Evolutionary conservation across 768 basidiomycete genomes (phyloP).

Genomic region (Termitomyces sp.): DNA sequence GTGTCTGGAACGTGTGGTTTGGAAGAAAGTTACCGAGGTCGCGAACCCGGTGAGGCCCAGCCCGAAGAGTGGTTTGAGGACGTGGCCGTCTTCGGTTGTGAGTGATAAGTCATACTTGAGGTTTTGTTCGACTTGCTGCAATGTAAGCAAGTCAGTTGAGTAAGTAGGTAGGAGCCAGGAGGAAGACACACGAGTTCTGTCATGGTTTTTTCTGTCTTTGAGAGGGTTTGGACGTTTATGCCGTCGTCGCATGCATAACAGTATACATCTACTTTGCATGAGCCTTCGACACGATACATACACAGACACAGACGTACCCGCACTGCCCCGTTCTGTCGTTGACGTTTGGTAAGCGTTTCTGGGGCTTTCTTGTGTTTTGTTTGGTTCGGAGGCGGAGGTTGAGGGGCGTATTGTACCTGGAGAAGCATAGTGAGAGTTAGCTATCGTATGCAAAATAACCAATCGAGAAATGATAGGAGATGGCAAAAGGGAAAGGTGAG

Average conservation of each 20-base stretch:
- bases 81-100: constrained; percentile 79
- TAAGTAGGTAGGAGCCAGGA: neutral
- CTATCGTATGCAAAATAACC: neutral
- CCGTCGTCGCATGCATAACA: constrained; percentile 94
- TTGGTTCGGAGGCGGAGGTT: constrained; percentile 1
- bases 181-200: constrained; percentile 71
- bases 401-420: constrained; percentile 12
- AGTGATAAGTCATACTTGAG: constrained; percentile 92
- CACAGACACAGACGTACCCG: constrained; percentile 45
- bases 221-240: constrained; percentile 76
- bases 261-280: constrained; percentile 62
- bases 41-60: constrained; percentile 82
- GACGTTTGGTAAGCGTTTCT: constrained; percentile 55
- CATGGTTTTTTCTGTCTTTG: constrained; percentile 94
- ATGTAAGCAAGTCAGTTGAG: neutral
- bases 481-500: neutral
- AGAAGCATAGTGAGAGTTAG: neutral
- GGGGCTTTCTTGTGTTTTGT: constrained; percentile 23
- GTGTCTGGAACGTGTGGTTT: neutral
- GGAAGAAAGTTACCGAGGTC: constrained; percentile 72
- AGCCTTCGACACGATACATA: neutral
- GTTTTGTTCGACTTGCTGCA: constrained; percentile 95
- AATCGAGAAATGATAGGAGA: neutral
- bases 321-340: constrained; percentile 74
- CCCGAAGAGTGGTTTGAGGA: constrained; percentile 84